Evolutionary conservation across 208 protist species (phyloP).

Genomic region (Leishmania lainsoni): DNA sequence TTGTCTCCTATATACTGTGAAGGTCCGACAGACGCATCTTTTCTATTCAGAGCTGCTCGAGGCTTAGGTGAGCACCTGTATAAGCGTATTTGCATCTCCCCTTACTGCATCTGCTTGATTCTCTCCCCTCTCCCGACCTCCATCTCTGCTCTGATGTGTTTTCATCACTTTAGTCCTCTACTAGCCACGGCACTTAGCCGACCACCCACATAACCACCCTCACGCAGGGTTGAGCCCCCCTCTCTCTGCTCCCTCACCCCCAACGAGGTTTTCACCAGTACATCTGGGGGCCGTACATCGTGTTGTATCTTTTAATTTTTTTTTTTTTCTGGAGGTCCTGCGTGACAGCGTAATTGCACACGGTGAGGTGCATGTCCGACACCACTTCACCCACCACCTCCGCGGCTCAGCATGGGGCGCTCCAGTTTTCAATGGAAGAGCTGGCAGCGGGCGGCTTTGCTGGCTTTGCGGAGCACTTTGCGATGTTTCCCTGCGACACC

Average conservation of each 20-base stretch:
- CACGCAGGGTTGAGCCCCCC: neutral
- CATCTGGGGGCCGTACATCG: neutral
- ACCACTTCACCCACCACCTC: constrained; percentile 11
- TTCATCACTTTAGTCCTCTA: neutral
- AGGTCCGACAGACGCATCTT: neutral
- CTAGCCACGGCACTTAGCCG: neutral
- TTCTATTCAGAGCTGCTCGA: too few relatives aligned
- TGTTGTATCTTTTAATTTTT: neutral
- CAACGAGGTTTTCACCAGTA: neutral
- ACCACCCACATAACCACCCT: neutral
- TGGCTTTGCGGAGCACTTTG: constrained; percentile 91
- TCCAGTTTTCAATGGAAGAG: constrained; percentile 55
- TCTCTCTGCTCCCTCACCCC: neutral
- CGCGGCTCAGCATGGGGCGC: constrained; percentile 16
- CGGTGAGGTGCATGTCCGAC: constrained; percentile 16
- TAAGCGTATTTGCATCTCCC: too few relatives aligned
- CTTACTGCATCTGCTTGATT: neutral
- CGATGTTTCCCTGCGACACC: constrained; percentile 95
- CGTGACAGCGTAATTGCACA: constrained; percentile 6
- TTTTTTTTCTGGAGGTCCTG: neutral
- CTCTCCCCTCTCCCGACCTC: neutral
- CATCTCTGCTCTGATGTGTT: neutral
- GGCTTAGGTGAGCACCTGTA: neutral
- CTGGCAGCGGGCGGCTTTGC: constrained; percentile 81
- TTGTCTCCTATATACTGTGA: neutral